A percentile compares a stretch with the other conserved stretches of the same genome.
Evolutionary conservation across 257 asterid species (phyloP).

Genomic region (Nicotiana obtusifolia): DNA sequence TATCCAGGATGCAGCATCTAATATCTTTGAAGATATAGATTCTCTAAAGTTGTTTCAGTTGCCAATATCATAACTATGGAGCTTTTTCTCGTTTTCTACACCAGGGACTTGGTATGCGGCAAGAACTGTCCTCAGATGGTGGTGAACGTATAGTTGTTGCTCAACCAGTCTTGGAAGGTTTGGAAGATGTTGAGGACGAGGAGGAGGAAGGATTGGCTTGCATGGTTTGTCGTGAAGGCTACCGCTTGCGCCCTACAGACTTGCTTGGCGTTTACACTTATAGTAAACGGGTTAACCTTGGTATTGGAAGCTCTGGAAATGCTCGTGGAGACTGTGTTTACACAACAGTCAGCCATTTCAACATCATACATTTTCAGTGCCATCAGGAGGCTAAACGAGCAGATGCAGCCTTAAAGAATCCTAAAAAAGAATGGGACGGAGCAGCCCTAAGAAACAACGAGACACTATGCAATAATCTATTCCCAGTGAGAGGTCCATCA

Average conservation of each 20-base stretch:
- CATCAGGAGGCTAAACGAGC: conserved; percentile 99
- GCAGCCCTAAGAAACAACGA: conserved; percentile 95
- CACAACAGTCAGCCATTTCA: conserved; percentile 97
- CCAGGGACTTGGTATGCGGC: conserved; percentile 92
- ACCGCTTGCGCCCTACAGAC: conserved; percentile 80
- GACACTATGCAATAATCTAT: conserved; percentile 88
- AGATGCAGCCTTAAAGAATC: conserved; percentile 80
- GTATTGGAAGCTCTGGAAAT: conserved; percentile 74
- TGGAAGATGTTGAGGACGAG: conserved; percentile 93
- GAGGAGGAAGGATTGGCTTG: conserved; percentile 86
- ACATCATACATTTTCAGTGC: conserved; percentile 98
- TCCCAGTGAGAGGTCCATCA: conserved; percentile 81
- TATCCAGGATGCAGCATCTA: background rate
- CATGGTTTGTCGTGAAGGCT: conserved; percentile 99
- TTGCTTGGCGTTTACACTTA: conserved; percentile 81
- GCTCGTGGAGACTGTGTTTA: conserved; percentile 97
- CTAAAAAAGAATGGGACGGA: conserved; percentile 99
- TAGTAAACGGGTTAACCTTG: conserved; percentile 94
- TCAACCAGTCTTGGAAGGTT: conserved; percentile 80
- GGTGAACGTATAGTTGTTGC: conserved; percentile 90
- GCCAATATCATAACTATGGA: background rate
- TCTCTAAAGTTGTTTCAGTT: background rate
- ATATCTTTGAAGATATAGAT: background rate
- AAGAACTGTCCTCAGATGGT: conserved; percentile 75
- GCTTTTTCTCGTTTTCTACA: conserved; percentile 5